Evolutionary conservation across 106 monocot species (phyloP), one percentile per base, ranked within the genome.

Genomic region (Dendrobium catenatum): DNA sequence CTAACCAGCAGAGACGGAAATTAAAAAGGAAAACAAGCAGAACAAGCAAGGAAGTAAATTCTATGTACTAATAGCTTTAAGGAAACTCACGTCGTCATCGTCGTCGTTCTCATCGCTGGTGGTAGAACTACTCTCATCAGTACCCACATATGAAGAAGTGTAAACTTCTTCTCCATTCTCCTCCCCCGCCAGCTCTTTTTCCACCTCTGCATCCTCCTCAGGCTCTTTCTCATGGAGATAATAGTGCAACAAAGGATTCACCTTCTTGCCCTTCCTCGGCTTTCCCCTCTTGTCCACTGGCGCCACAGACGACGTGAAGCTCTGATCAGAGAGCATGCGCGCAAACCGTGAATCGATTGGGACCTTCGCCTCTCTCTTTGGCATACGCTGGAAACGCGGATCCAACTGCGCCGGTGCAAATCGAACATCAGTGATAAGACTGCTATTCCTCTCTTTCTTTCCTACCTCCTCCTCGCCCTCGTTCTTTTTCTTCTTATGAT

Each of bases 211-310:
- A 48, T 85, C 70, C 48, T 75, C 75, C 26, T 27, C 66, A 67
- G 78, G 51, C 4, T 79, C 92, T 29, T 93, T 76, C 41, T 95
- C 78, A 9, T 88, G 78, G 64, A 87, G 85, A 80, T 95, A 93
- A 80, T 95, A 91, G 22, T 85, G 82, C 2, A 79, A 74, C 27
- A 94, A 75, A 2, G 82, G 87, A 47, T 89, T 91, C 54, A 54
- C 80, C 46, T n/a, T 54, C 66, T 86, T 89, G 54, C 49, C 83
- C 83, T 87, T 88, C 83, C 79, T 88, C 49, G 78, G 73, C 77
- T 82, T 89, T 55, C 98, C 95, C 67, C 91, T 75, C 88, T 98
- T 95, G 72, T 95, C 91, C 27, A 93, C 88, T 0, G 93, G 92
- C 17, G 95, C 93, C 4, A 89, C 68, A 1, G 91, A 91, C 15